A percentile compares a stretch with the other conserved stretches of the same genome.
These are phyloP conservation scores for Nothophoma quercina DNA, from an alignment of 2,329 filamentous ascomycete genomes.

Conservation along the genomic window DNA sequence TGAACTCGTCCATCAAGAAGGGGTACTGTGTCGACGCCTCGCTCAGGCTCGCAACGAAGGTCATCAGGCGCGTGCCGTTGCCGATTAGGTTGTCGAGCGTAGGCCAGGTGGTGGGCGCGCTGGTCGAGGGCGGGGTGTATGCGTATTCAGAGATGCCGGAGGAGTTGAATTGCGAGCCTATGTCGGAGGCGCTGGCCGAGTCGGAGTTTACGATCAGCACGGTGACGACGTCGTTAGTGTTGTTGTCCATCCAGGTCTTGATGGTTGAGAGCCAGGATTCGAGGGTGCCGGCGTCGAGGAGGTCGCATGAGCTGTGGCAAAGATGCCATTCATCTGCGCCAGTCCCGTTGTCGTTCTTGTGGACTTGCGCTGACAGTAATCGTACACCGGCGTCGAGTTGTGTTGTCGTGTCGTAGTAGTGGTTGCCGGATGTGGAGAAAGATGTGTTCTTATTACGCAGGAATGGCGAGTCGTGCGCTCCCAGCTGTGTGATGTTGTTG, in stretches of 20 bases:
- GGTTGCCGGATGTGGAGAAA: slow-evolving; percentile 73
- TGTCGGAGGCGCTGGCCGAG: slow-evolving; percentile 61
- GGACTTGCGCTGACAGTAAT: slow-evolving; percentile 75
- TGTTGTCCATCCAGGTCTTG: slow-evolving; percentile 71
- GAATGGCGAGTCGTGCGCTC: slow-evolving; percentile 78
- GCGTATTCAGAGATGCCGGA: slow-evolving; percentile 68
- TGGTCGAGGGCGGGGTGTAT: slow-evolving; percentile 52
- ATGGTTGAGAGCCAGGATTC: slow-evolving; percentile 69
- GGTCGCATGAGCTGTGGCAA: slow-evolving; percentile 72
- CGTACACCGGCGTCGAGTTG: slow-evolving; percentile 76
- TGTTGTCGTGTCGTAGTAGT: slow-evolving; percentile 75
- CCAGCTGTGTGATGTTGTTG: slow-evolving; percentile 78
- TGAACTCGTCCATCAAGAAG: slow-evolving; percentile 70
- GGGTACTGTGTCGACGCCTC: slow-evolving; percentile 52
- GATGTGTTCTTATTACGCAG: slow-evolving; percentile 68
- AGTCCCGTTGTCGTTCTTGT: slow-evolving; percentile 59
- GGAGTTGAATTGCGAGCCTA: slow-evolving; percentile 56
- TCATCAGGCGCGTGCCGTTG: slow-evolving; percentile 69
- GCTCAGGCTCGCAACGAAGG: slow-evolving; percentile 67
- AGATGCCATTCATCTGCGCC: slow-evolving; percentile 62
- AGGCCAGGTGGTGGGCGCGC: slow-evolving; percentile 68
- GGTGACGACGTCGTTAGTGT: slow-evolving; percentile 79
- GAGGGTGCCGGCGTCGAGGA: slow-evolving; percentile 74
- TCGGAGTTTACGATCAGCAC: slow-evolving; percentile 76
- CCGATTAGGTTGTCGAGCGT: slow-evolving; percentile 75